Conservation (phyloP, 2,329 filamentous ascomycete genomes). For the Chaetomiaceae sp. region DNA sequence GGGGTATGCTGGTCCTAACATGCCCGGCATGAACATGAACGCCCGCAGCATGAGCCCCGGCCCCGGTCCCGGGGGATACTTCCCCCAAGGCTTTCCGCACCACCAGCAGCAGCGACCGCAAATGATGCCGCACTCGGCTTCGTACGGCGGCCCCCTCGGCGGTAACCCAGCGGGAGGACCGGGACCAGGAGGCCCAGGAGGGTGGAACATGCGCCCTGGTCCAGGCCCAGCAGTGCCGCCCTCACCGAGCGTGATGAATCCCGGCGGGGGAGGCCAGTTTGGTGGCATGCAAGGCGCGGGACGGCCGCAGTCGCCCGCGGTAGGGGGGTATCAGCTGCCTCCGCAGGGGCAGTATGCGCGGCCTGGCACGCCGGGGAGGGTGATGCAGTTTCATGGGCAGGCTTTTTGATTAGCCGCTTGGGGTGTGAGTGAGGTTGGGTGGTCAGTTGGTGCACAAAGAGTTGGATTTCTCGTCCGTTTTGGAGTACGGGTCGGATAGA, state of each 20-base stretch:
- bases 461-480: too few relatives aligned
- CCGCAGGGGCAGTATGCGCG: constrained; percentile 29
- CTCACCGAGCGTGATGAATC: constrained; percentile 6
- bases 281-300: constrained; percentile 7
- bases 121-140: constrained; percentile 21
- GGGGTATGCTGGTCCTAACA: constrained; percentile 25
- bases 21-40: constrained; percentile 20
- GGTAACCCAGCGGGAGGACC: constrained; percentile 19
- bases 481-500: too few relatives aligned
- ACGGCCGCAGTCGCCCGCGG: constrained; percentile 21
- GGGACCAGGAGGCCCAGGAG: constrained; percentile 21
- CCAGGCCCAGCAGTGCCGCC: too few relatives aligned
- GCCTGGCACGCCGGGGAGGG: constrained; percentile 25
- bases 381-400: constrained; percentile 31
- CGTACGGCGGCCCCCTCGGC: constrained; percentile 17
- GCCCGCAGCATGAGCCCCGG: constrained; percentile 25
- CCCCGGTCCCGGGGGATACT: constrained; percentile 8
- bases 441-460: too few relatives aligned
- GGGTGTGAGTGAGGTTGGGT: too few relatives aligned
- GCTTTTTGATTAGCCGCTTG: constrained; percentile 27
- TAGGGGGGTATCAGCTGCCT: constrained; percentile 16
- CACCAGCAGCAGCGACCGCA: constrained; percentile 20
- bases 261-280: too few relatives aligned
- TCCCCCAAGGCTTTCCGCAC: constrained; percentile 24
- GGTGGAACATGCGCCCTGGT: too few relatives aligned